Conservation (phyloP, 2,329 filamentous ascomycete species). For the Stemphylium vesicarium region DNA sequence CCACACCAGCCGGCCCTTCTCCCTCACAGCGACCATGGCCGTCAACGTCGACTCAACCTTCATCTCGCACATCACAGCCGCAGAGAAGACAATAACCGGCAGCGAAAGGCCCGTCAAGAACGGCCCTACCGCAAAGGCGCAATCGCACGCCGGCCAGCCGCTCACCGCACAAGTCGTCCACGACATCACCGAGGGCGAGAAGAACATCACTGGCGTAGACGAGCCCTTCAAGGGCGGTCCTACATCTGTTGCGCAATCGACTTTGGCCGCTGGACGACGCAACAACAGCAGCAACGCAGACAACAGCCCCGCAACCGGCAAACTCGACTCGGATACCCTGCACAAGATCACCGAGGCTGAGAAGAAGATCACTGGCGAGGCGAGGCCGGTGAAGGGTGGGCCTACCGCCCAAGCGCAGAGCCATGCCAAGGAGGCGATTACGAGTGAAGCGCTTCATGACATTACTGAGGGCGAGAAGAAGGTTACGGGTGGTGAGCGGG, state of each 20-base stretch:
- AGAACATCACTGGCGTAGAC: constrained; percentile 47
- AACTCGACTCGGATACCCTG: constrained; percentile 34
- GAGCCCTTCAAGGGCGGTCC: constrained; percentile 47
- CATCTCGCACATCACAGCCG: constrained; percentile 51
- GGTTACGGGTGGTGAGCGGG: constrained; percentile 39
- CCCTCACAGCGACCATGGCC: constrained; percentile 20
- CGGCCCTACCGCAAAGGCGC: constrained; percentile 52
- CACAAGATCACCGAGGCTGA: constrained; percentile 41
- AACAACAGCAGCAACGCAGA: neutral
- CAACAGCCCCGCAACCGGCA: constrained; percentile 15
- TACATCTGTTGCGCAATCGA: constrained; percentile 47
- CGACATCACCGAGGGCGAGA: constrained; percentile 53
- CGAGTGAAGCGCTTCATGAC: constrained; percentile 38
- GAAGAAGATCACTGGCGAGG: constrained; percentile 34
- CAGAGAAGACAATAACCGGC: constrained; percentile 51
- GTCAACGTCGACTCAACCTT: constrained; percentile 46
- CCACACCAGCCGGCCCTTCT: constrained; percentile 1
- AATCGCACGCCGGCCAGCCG: constrained; percentile 44
- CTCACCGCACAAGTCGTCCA: constrained; percentile 47
- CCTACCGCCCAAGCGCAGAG: constrained; percentile 41
- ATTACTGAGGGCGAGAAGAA: constrained; percentile 45
- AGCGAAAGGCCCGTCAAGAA: constrained; percentile 43
- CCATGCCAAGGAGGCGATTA: constrained; percentile 38
- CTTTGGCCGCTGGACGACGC: constrained; percentile 2
- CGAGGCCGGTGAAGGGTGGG: constrained; percentile 27